A percentile compares a stretch with the other conserved stretches of the same genome.
Evolutionary conservation across 2,329 filamentous ascomycete genomes (phyloP).

Genomic region (Xylaria sp.): DNA sequence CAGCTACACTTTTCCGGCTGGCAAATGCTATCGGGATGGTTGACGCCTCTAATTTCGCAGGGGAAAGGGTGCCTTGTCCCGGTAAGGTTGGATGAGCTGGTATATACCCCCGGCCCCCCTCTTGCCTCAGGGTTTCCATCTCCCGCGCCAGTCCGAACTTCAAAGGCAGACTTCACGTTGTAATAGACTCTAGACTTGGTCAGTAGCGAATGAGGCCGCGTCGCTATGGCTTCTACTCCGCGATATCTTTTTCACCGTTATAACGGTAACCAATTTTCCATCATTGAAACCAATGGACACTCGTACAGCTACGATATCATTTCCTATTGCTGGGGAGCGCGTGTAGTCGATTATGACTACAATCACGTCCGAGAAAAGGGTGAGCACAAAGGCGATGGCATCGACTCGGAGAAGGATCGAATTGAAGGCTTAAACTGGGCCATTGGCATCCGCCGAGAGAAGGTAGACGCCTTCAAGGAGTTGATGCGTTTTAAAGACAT

Average conservation of each 20-base stretch:
- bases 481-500: slow-evolving; percentile 18
- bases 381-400: not conserved
- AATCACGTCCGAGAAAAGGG: not conserved
- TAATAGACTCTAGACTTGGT: not conserved
- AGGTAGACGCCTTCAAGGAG: slow-evolving; percentile 17
- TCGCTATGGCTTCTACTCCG: slow-evolving; percentile 12
- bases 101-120: not conserved
- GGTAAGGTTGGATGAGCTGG: not conserved
- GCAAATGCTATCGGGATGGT: not conserved
- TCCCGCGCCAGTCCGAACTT: too few species aligned
- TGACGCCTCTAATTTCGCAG: not conserved
- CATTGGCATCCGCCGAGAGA: slow-evolving; percentile 8
- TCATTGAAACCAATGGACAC: slow-evolving; percentile 10
- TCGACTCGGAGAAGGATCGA: not conserved
- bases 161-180: not conserved
- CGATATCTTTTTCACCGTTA: slow-evolving; percentile 13
- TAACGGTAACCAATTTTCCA: slow-evolving; percentile 15
- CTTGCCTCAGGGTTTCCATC: not conserved
- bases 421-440: slow-evolving; percentile 17
- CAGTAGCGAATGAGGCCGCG: not conserved
- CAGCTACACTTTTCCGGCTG: not conserved
- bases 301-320: slow-evolving; percentile 22
- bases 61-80: not conserved
- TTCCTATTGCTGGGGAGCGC: slow-evolving; percentile 19
- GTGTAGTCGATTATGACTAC: not conserved